Evolutionary conservation across 768 basidiomycete species (phyloP), one percentile per base, ranked within the genome.

Genomic region (Paxillus rubicundulus): DNA sequence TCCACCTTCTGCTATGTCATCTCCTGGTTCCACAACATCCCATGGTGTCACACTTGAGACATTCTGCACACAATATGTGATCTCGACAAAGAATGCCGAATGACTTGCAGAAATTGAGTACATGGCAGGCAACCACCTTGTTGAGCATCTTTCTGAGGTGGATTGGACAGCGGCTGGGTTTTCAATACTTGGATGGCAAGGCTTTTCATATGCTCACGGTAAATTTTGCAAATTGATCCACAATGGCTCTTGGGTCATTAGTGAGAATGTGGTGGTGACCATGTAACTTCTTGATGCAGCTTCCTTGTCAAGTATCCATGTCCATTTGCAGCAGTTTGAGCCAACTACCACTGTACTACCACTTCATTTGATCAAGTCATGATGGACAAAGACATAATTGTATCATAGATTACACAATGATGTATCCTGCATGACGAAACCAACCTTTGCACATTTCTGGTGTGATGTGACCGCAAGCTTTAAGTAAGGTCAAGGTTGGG

Each of bases 371-470:
- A 39, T 30, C 30, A 39, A n/a, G 38, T 17, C 30, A 39, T 7
- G 7, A 39, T 10, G 16, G n/a, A 39, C 38, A n/a, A n/a, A n/a
- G n/a, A n/a, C n/a, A 21, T 47, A 17, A 32, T 47, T 39, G 38
- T 39, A 39, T 20, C 18, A 20, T 39, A 9, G 38, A 18, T 39
- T 32, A 41, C 40, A 30, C 2, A 16, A 30, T 45, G 16, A 51
- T 37, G 42, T 51, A 51, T 6, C 50, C 50, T 21, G 50, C 42
- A 44, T 51, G 41, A n/a, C 21, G 34, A 12, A 51, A 33, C 50
- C 50, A 51, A 17, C 33, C 33, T 12, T 28, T 27, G 13, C 32
- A 21, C 34, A 43, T 51, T 14, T 45, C 50, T 27, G 20, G n/a
- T 7, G 41, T 51, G 16, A 51, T 13, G 13, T 18, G 28, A 13